Percentiles rank a stretch among this genome's conserved stretches.
phyloP scores from a whole-genome alignment of 441 rosid genomes.

The Biscutella laevigata region DNA sequence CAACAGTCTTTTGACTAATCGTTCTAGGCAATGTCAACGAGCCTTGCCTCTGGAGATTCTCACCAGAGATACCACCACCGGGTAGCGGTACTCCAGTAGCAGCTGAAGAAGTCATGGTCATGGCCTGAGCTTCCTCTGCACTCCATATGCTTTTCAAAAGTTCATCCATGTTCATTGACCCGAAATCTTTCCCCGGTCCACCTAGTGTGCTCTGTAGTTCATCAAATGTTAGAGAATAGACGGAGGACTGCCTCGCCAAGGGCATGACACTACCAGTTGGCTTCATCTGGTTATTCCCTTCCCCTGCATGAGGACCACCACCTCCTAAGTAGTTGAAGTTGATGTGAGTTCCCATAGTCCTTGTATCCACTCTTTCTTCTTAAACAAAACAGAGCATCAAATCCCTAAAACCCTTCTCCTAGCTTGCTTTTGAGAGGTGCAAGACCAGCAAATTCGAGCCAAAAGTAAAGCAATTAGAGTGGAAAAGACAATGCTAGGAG shows the following conservation, averaged over 20 bases:
- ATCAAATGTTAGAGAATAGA: slow-evolving; percentile 52
- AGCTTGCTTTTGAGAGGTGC: background rate
- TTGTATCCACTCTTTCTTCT: slow-evolving; percentile 10
- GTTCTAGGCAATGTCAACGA: slow-evolving; percentile 65
- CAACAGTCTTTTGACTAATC: slow-evolving; percentile 65
- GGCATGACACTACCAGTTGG: slow-evolving; percentile 23
- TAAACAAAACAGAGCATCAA: background rate
- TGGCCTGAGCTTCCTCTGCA: slow-evolving; percentile 59
- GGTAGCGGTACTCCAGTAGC: slow-evolving; percentile 21
- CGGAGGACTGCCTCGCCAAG: slow-evolving; percentile 45
- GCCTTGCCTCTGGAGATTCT: slow-evolving; percentile 60
- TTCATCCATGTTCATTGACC: slow-evolving; percentile 78
- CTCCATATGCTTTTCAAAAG: slow-evolving; percentile 57
- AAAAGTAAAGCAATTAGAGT: slow-evolving; percentile 1
- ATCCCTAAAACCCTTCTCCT: background rate
- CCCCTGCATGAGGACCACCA: slow-evolving; percentile 24
- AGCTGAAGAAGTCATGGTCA: slow-evolving; percentile 27
- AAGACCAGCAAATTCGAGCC: background rate
- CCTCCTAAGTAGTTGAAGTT: slow-evolving; percentile 40
- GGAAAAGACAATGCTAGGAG: slow-evolving; percentile 8
- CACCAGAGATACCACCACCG: slow-evolving; percentile 27
- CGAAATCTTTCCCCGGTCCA: slow-evolving; percentile 56
- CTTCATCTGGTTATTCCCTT: slow-evolving; percentile 25
- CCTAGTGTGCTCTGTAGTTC: slow-evolving; percentile 54
- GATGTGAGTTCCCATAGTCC: slow-evolving; percentile 33